Evolutionary conservation across 1,284 basidiomycete genomes (phyloP).

Genomic region (Mycosarcoma mackinlayi): DNA sequence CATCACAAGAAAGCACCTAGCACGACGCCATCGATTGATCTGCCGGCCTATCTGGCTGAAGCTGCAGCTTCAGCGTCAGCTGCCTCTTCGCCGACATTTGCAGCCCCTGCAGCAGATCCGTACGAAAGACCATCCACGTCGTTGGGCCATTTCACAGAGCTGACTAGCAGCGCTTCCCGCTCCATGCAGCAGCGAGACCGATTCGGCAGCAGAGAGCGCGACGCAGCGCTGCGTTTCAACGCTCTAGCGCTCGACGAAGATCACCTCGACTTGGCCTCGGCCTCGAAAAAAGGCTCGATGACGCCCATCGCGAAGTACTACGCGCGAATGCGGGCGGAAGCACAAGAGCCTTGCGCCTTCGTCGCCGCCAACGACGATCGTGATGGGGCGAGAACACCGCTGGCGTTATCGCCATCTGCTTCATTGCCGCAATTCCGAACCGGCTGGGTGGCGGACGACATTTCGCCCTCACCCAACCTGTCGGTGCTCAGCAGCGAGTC

Average conservation of each 20-base stretch:
- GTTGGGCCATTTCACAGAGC: constrained; percentile 33
- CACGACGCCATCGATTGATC: constrained; percentile 13
- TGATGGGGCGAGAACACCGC: constrained; percentile 15
- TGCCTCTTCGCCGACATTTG: not conserved
- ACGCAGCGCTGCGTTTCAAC: constrained; percentile 11
- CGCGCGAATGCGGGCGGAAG: constrained; percentile 13
- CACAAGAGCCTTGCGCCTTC: not conserved
- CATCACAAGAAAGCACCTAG: constrained; percentile 3
- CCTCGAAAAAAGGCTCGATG: not conserved
- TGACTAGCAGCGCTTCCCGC: not conserved
- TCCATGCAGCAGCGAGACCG: not conserved
- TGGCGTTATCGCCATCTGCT: not conserved
- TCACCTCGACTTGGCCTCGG: not conserved
- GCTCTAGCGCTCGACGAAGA: constrained; percentile 25
- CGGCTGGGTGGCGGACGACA: no score
- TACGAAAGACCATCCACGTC: constrained; percentile 39
- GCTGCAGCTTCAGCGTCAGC: not conserved
- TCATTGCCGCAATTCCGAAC: no score
- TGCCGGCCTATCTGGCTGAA: constrained; percentile 6
- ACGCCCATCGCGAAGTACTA: constrained; percentile 45
- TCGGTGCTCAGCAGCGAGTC: no score
- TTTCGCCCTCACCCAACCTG: not conserved
- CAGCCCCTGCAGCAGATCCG: not conserved
- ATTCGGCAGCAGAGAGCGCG: not conserved
- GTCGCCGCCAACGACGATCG: not conserved